phyloP scores from a whole-genome alignment of 2,329 filamentous ascomycete species.

The Exophiala viscosa region DNA sequence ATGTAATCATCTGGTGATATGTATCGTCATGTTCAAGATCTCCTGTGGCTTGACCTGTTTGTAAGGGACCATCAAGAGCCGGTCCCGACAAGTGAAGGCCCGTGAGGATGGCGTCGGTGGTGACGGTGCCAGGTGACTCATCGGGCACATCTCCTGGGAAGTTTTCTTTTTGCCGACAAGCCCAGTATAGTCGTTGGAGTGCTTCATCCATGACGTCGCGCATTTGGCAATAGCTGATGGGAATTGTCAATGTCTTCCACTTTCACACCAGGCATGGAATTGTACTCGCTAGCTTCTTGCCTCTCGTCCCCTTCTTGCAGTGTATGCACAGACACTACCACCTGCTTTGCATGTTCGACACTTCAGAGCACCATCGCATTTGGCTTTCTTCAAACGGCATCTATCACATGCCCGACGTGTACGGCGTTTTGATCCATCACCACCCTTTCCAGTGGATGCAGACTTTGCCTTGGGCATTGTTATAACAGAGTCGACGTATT shows the following conservation, averaged over 20 bases:
- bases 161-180: not conserved
- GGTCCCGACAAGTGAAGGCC: not conserved
- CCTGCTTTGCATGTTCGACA: not conserved
- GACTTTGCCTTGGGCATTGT: conserved; percentile 1
- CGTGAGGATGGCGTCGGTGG: not conserved
- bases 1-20: not conserved
- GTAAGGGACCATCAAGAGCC: not conserved
- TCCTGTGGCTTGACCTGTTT: not conserved
- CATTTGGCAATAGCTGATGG: not conserved
- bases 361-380: not conserved
- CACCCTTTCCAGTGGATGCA: not conserved
- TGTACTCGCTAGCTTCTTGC: not conserved
- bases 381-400: not conserved
- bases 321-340: not conserved
- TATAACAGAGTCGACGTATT: not conserved
- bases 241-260: not conserved
- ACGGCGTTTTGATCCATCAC: not conserved
- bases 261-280: not conserved
- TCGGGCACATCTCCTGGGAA: not conserved
- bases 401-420: not conserved
- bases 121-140: not conserved
- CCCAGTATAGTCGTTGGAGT: not conserved
- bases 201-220: not conserved
- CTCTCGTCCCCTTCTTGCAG: not conserved
- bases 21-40: not conserved